Conservation (phyloP, 2,329 filamentous ascomycete genomes). For the Phyllachora maydis region DNA sequence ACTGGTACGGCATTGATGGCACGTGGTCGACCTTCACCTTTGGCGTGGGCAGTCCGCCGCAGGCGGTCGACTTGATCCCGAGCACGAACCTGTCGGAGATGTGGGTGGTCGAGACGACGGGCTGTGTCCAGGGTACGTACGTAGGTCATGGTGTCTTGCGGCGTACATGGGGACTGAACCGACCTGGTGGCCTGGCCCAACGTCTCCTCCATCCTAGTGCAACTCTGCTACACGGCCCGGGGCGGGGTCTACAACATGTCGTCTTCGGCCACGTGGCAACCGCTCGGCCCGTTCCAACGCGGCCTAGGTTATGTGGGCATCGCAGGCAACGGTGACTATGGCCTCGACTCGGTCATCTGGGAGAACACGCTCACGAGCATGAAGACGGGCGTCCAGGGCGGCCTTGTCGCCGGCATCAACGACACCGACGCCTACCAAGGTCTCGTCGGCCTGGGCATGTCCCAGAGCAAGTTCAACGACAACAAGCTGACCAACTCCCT, state of each 20-base stretch:
- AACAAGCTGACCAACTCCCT: slow-evolving; percentile 27
- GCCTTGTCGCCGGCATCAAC: slow-evolving; percentile 30
- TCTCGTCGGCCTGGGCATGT: slow-evolving; percentile 33
- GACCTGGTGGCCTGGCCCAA: slow-evolving; percentile 1
- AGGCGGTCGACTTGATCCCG: slow-evolving; percentile 30
- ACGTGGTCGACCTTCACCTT: slow-evolving; percentile 52
- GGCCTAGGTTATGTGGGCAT: slow-evolving; percentile 36
- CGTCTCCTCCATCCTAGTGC: slow-evolving; percentile 14
- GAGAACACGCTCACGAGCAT: slow-evolving; percentile 15
- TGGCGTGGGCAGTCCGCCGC: slow-evolving; percentile 20
- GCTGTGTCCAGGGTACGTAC: slow-evolving; percentile 27
- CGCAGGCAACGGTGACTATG: slow-evolving; percentile 42
- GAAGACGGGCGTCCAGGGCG: slow-evolving; percentile 19
- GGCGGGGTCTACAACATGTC: slow-evolving; percentile 35
- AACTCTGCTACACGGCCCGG: slow-evolving; percentile 30
- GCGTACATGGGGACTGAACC: slow-evolving; percentile 1
- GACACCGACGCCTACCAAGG: slow-evolving; percentile 33
- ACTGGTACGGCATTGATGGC: slow-evolving; percentile 35
- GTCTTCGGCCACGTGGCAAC: slow-evolving; percentile 33
- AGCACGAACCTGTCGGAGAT: slow-evolving; percentile 53
- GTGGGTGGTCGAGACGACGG: slow-evolving; percentile 41
- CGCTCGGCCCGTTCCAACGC: slow-evolving; percentile 37
- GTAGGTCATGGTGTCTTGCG: not conserved
- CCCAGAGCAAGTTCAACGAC: slow-evolving; percentile 27
- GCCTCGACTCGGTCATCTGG: slow-evolving; percentile 25